Evolutionary conservation across 2,329 filamentous ascomycete species (phyloP), one percentile per base, ranked within the genome.

Genomic region (Thielaviopsis populi): DNA sequence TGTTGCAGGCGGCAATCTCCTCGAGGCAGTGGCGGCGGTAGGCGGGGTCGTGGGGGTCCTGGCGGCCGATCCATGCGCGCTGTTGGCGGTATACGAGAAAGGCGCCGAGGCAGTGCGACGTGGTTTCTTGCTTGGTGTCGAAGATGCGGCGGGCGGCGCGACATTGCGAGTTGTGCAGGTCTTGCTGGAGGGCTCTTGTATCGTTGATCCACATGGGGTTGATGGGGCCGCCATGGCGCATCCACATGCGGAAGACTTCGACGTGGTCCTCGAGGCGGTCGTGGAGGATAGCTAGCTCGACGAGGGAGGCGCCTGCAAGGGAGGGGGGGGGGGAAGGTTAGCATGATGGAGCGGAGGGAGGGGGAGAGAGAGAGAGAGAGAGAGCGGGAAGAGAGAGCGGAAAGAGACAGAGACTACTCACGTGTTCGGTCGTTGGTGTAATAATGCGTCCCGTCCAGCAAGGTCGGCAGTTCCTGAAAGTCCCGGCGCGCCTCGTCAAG

Each of bases 401-500:
- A 7, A 33, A 33, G 30, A 33, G 30, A 33, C 30, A 33, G 7
- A 7, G 30, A 33, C 7, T 33, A 37, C 64, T 66, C 61, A 66
- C 64, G 58, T 1, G 64, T 66, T 8, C 61, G 64, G 69, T 84
- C 81, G 66, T 79, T 78, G 69, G 83, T 78, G 68, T 84, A 84
- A 71, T 83, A 81, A 56, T 78, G 74, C 68, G 79, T 76, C 37
- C 81, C 80, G 67, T 81, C 79, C 63, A 84, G 76, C 53, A 84
- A 73, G 58, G 75, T 75, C 24, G 77, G 77, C 65, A 84, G 74
- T 69, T 81, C 77, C 72, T 84, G 81, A 67, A 83, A 84, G 72
- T 84, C 81, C 70, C 76, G 78, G 72, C 79, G 81, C 64, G 82
- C 82, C 68, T 83, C 80, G 70, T 83, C 80, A 61, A 84, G 75